Conservation (phyloP, 306 rosid species). For the Spatholobus suberectus region DNA sequence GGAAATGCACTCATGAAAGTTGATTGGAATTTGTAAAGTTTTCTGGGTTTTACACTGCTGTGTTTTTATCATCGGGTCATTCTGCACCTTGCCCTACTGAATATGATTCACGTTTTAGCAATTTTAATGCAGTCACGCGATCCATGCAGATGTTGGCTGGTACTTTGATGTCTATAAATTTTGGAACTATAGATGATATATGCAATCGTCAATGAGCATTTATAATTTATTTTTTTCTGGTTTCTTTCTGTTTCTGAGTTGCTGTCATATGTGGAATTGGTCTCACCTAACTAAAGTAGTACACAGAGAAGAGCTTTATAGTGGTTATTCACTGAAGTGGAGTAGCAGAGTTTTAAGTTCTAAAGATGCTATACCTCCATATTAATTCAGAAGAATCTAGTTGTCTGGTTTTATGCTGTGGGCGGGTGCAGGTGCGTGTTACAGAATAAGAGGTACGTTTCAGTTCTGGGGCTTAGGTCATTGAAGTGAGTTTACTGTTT, state of each 20-base stretch:
- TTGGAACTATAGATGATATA: background rate
- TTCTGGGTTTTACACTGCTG: background rate
- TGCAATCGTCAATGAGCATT: background rate
- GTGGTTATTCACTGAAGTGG: background rate
- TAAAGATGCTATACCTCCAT: background rate
- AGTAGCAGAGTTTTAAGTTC: background rate
- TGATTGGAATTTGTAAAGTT: background rate
- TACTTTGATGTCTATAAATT: background rate
- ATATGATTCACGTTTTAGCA: background rate
- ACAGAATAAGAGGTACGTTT: background rate
- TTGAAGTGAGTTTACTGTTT: background rate
- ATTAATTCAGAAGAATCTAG: background rate
- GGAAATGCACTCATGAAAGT: conserved; percentile 6
- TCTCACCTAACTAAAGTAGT: background rate
- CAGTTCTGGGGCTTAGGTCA: background rate
- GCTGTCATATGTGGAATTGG: background rate
- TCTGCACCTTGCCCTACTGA: background rate
- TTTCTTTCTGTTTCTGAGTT: background rate
- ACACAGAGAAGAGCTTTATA: background rate
- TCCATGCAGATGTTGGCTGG: background rate
- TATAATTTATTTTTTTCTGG: background rate
- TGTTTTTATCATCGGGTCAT: background rate
- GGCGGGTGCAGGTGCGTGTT: background rate
- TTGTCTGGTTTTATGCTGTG: background rate
- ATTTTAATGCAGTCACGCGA: background rate